phyloP scores from a whole-genome alignment of 345 rosid species.

The Linum tenue region DNA sequence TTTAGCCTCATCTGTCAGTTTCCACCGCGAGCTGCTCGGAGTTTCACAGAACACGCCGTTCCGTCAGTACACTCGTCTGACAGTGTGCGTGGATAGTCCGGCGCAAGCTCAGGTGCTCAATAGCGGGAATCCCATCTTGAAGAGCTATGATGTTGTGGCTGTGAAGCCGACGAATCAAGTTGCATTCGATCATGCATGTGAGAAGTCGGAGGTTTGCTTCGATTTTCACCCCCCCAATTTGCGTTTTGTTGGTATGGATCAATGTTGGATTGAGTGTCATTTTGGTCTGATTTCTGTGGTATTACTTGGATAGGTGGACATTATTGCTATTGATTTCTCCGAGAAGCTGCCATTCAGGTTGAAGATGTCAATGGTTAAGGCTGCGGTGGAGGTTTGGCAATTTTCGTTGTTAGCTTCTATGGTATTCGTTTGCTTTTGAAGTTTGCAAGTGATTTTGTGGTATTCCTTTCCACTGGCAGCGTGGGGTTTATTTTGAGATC shows the following conservation, averaged over 20 bases:
- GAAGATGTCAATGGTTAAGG: conserved; percentile 29
- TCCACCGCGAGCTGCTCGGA: conserved; percentile 72
- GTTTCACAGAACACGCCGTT: conserved; percentile 53
- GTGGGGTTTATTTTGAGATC: conserved; percentile 76
- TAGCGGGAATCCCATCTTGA: conserved; percentile 55
- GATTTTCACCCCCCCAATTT: not conserved
- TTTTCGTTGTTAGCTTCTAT: not conserved
- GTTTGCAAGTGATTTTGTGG: not conserved
- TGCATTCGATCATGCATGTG: conserved; percentile 60
- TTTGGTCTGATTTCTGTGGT: not conserved
- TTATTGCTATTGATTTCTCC: conserved; percentile 18
- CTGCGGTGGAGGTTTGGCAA: conserved; percentile 55
- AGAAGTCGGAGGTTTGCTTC: conserved; percentile 48
- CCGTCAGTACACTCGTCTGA: conserved; percentile 86
- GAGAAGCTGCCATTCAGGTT: conserved; percentile 7
- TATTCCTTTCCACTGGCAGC: conserved; percentile 27
- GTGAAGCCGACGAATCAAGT: conserved; percentile 63
- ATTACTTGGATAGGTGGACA: conserved; percentile 42
- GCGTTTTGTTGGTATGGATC: not conserved
- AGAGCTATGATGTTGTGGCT: conserved; percentile 71
- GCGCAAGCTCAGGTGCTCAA: conserved; percentile 57
- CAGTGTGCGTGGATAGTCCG: conserved; percentile 44
- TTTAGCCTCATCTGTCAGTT: conserved; percentile 47
- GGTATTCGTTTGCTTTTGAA: not conserved
- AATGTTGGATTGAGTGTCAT: not conserved